Base-by-base conservation (phyloP, 805 yeast species). In the Saccharomycopsis babjevae region DNA sequence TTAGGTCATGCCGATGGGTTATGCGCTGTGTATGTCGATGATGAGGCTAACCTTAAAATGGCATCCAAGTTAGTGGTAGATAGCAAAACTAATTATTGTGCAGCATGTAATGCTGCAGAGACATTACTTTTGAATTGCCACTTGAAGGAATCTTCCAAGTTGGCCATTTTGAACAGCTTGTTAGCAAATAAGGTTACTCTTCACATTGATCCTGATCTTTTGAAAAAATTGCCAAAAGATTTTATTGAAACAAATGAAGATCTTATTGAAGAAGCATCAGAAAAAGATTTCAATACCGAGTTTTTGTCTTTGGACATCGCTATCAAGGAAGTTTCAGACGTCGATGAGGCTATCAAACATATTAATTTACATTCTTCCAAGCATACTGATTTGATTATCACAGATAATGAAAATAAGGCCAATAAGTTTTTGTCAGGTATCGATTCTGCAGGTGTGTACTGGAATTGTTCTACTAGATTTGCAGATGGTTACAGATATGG, bases 401-500 rank as follows among this genome's bases (percentile, higher is more conserved):
- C 99, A 1, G 88, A 86, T 66, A 77, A 83, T 68, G 82, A 87
- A 69, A 77, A 69, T 5, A 76, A 76, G 16, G 98, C 99, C 0
- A 87, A 89, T 36, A 73, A 72, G 61, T 94, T 94, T 74, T 73
- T 93, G 69, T 83, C 84, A 70, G 94, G 92, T 25, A 81, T 94
- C 55, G 99, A 94, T 72, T 89, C 97, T 1, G 87, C 98, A 1
- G 97, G 97, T 61, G 96, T 94, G 13, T 94, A 90, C 76, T 93
- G 98, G 98, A 94, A 94, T 71, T 93, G 96, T 57, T 88, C 97
- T 22, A 90, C 98, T 8, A 79, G 99, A 70, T 94, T 94, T 75
- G 98, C 99, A 6, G 99, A 94, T 73, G 99, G 99, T 2, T 94
- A 89, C 79, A 82, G 99, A 71, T 94, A 93, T 70, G 99, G 99